Conservation (phyloP, 352 stramenopile species). For the Phytophthora sp. region DNA sequence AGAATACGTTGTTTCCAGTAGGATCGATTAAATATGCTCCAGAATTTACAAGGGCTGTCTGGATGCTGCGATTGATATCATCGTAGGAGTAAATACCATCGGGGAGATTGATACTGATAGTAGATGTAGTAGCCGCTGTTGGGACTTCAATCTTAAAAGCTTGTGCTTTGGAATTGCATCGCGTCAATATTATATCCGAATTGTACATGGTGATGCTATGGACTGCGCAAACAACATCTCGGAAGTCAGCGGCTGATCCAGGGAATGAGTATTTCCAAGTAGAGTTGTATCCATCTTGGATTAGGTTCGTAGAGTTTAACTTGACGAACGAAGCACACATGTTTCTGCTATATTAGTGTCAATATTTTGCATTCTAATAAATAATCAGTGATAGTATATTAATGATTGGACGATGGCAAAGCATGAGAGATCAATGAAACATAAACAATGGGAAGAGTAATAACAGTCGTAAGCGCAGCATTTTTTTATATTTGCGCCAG, state of each 20-base stretch:
- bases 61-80: slow-evolving; percentile 6
- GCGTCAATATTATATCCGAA: neutral
- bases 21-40: neutral
- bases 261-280: too few species aligned
- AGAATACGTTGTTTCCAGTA: slow-evolving; percentile 7
- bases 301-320: too few species aligned
- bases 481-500: too few species aligned
- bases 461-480: too few species aligned
- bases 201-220: neutral
- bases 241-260: neutral
- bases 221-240: neutral
- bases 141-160: slow-evolving; percentile 8
- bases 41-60: slow-evolving; percentile 4
- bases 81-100: slow-evolving; percentile 9
- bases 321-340: too few species aligned
- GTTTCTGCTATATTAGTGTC: too few species aligned
- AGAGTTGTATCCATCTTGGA: too few species aligned
- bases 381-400: too few species aligned
- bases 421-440: too few species aligned
- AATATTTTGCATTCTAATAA: too few species aligned
- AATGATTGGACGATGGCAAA: too few species aligned
- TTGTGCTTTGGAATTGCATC: slow-evolving; percentile 2
- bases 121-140: slow-evolving; percentile 10
- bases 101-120: neutral
- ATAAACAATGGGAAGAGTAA: too few species aligned